A percentile compares a stretch with the other conserved stretches of the same genome.
These are phyloP conservation scores for Leptodermis oblonga DNA, from an alignment of 257 asterid species.

Conservation along the genomic window DNA sequence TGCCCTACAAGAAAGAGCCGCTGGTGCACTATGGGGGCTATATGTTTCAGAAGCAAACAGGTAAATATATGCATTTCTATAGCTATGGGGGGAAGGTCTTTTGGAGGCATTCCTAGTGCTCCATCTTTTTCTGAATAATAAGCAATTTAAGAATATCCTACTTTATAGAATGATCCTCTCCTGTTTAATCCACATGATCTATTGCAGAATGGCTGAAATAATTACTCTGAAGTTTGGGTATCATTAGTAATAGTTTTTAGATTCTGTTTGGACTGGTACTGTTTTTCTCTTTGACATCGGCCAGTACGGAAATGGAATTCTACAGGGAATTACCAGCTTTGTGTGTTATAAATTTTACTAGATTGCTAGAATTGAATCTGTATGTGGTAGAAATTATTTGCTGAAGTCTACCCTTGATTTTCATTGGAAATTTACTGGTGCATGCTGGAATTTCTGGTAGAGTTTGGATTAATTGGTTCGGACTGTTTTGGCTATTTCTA, in stretches of 20 bases:
- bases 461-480: too few species aligned
- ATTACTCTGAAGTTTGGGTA: background rate
- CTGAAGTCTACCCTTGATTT: too few species aligned
- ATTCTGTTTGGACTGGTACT: too few species aligned
- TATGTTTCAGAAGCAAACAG: slow-evolving; percentile 74
- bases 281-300: too few species aligned
- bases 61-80: slow-evolving; percentile 25
- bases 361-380: too few species aligned
- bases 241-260: background rate
- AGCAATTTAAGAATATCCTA: background rate
- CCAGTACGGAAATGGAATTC: too few species aligned
- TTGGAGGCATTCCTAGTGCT: background rate
- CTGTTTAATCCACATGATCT: background rate
- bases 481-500: too few species aligned
- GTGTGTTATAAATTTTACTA: too few species aligned
- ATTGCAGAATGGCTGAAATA: background rate
- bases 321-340: too few species aligned
- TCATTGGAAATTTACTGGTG: too few species aligned
- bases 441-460: too few species aligned
- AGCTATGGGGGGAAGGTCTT: background rate
- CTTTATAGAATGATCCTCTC: background rate
- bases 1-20: slow-evolving; percentile 51
- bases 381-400: too few species aligned
- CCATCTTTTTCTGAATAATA: background rate
- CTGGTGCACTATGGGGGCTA: slow-evolving; percentile 51